Evolutionary conservation across 2,329 filamentous ascomycete genomes (phyloP), one percentile per base, ranked within the genome.

Genomic region (Monilinia aucupariae): DNA sequence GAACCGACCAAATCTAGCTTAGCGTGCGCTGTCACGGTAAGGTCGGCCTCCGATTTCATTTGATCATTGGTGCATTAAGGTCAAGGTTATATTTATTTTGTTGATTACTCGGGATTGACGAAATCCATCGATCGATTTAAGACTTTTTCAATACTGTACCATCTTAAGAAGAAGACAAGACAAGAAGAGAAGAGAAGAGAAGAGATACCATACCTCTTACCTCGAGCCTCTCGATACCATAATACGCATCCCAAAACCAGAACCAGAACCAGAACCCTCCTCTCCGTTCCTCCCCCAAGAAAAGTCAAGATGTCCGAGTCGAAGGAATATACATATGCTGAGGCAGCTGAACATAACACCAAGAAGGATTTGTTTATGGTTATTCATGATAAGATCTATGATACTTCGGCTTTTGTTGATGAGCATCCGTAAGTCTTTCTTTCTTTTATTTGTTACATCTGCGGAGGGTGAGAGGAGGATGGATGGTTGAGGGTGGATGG

Each of bases 301-400:
- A 27, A 69, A 69, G 84, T 83, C 81, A 79, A 81, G 43, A 48
- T 47, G 41, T 59, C 55, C 20, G 43, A 39, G 27, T 27, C 32
- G 69, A 76, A 78, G 73, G 80, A 85, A 74, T 84, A 87, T 80
- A 94, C 89, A 73, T 90, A 86, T 79, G 81, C 88, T 74, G 90
- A 96, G 78, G 85, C 96, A 78, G 82, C 89, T 67, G 85, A 86
- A 79, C 91, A 96, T 84, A 90, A 88, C 81, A 87, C 84, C 78
- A 97, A 97, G 87, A 96, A 92, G 84, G 92, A 97, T 77, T 81
- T 96, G 68, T 96, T 84, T 81, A 76, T 97, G 73, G 88, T 97
- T 68, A 86, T 99, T 73, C 91, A 97, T 81, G 92, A 96, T 79
- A 96, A 96, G 82, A 87, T 99, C 80, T 99, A 97, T 85, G 85